phyloP scores from a whole-genome alignment of 768 basidiomycete species.

The Leccinellum rugosiceps region DNA sequence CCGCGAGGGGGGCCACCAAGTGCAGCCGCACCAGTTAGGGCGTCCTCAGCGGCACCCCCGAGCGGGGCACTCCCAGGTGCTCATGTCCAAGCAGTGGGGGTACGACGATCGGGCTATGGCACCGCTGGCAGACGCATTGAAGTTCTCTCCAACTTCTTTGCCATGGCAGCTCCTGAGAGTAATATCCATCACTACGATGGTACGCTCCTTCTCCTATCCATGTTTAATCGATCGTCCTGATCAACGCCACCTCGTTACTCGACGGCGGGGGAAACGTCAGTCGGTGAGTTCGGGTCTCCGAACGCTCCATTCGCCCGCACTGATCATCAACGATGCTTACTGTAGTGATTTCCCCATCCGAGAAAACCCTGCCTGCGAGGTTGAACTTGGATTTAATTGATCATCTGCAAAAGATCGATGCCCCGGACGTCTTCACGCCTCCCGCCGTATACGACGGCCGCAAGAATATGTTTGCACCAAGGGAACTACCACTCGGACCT shows the following conservation, averaged over 20 bases:
- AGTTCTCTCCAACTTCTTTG: constrained; percentile 61
- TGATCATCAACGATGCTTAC: constrained; percentile 13
- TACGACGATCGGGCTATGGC: constrained; percentile 65
- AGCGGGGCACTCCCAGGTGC: constrained; percentile 30
- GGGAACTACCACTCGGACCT: constrained; percentile 58
- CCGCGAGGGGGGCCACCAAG: constrained; percentile 28
- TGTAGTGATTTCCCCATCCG: constrained; percentile 62
- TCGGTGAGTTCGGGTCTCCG: constrained; percentile 14
- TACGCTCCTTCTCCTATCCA: constrained; percentile 38
- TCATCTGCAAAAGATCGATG: constrained; percentile 53
- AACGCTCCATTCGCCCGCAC: not conserved
- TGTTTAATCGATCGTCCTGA: constrained; percentile 18
- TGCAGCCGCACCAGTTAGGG: constrained; percentile 6
- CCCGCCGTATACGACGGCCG: constrained; percentile 75
- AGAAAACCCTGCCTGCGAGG: constrained; percentile 63
- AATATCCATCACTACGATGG: constrained; percentile 81
- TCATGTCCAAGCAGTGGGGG: constrained; percentile 57
- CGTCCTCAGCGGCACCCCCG: constrained; percentile 26
- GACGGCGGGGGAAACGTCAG: constrained; percentile 8
- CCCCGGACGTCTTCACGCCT: constrained; percentile 68
- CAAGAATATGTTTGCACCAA: constrained; percentile 69
- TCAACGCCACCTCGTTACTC: constrained; percentile 5
- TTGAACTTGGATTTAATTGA: constrained; percentile 71
- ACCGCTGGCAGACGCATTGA: constrained; percentile 45
- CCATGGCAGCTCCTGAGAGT: constrained; percentile 53